phyloP scores from a whole-genome alignment of 2,329 filamentous ascomycete species.

The Passalora sequoiae region DNA sequence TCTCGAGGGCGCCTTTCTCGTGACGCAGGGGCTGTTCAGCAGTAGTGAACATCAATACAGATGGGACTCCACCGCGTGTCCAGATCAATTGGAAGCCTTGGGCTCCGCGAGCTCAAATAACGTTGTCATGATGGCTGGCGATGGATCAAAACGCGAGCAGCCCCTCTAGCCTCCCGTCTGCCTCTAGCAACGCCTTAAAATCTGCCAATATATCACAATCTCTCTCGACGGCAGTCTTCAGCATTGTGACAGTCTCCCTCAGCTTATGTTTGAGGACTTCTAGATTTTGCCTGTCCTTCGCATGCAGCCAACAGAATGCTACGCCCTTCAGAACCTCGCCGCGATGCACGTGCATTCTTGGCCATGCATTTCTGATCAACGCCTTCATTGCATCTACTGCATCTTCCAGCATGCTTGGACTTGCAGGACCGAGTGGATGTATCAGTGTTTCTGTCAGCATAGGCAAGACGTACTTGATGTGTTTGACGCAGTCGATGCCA shows the following conservation, averaged over 20 bases:
- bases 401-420: conserved; percentile 50
- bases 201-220: conserved; percentile 28
- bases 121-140: no score
- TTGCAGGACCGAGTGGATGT: conserved; percentile 70
- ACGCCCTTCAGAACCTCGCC: conserved; percentile 61
- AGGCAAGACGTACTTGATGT: conserved; percentile 65
- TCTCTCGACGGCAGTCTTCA: conserved; percentile 24
- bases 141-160: no score
- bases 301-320: conserved; percentile 35
- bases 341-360: conserved; percentile 58
- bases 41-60: no score
- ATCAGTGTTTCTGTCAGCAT: conserved; percentile 60
- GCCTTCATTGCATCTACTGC: conserved; percentile 52
- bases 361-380: conserved; percentile 63
- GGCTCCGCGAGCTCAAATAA: no score
- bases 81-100: no score
- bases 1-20: no score
- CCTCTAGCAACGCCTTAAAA: conserved; percentile 23
- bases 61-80: no score
- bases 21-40: no score
- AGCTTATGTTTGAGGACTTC: conserved; percentile 15
- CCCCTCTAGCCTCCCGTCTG: conserved; percentile 26
- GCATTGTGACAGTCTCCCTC: conserved; percentile 25
- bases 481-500: conserved; percentile 60
- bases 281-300: neutral